Conservation (phyloP, 225 moss, liverwort and hornwort species). For the Rhytidiadelphus loreus region DNA sequence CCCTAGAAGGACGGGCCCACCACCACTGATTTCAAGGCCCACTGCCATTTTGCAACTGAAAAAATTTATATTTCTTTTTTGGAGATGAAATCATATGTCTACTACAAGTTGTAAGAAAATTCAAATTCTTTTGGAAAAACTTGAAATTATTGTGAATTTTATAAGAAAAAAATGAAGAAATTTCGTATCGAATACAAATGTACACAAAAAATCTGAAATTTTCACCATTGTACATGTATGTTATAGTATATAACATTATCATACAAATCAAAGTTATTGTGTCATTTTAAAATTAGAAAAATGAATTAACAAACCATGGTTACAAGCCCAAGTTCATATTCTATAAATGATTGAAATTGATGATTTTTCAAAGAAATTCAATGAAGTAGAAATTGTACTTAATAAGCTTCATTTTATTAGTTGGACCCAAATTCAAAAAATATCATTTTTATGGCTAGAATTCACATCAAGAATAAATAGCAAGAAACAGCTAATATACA, state of each 20-base stretch:
- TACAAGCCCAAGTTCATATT: not conserved
- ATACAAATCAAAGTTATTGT: not conserved
- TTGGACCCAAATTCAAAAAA: not conserved
- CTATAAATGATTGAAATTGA: not conserved
- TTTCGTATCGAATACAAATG: not conserved
- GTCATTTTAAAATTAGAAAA: not conserved
- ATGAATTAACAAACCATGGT: not conserved
- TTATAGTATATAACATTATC: not conserved
- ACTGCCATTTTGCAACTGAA: not conserved
- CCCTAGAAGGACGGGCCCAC: not conserved
- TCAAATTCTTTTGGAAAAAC: accelerated
- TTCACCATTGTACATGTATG: not conserved
- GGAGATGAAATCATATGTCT: not conserved
- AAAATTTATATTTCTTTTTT: no score
- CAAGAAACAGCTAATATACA: not conserved
- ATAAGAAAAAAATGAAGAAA: not conserved
- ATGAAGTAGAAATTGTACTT: not conserved
- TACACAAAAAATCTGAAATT: not conserved
- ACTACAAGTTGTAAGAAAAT: not conserved
- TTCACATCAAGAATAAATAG: not conserved
- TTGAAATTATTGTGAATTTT: not conserved
- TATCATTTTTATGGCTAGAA: not conserved
- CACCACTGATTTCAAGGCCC: not conserved
- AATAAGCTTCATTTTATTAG: not conserved
- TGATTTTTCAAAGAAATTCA: accelerated